phyloP scores from a whole-genome alignment of 495 filamentous ascomycete genomes.

The Podospora pseudoanserina region DNA sequence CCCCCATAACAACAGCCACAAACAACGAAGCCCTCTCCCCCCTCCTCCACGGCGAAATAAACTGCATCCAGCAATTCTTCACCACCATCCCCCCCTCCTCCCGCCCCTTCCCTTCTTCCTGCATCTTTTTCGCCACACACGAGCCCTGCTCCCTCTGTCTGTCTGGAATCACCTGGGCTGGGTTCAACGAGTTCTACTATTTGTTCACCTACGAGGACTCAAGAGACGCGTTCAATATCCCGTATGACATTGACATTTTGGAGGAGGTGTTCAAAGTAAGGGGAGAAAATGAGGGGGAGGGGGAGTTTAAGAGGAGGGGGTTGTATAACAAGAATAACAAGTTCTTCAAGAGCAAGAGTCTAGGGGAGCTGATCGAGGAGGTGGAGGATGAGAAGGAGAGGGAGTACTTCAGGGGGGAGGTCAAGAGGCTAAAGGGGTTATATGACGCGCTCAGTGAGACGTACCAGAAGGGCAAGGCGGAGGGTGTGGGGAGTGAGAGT shows the following conservation, averaged over 20 bases:
- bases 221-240: constrained; percentile 39
- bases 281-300: constrained; percentile 21
- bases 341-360: constrained; percentile 40
- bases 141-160: constrained; percentile 43
- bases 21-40: constrained; percentile 41
- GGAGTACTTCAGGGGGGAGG: constrained; percentile 25
- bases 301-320: constrained; percentile 24
- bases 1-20: constrained; percentile 33
- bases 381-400: constrained; percentile 20
- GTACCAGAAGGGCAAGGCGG: constrained; percentile 36
- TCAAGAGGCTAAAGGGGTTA: constrained; percentile 34
- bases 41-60: constrained; percentile 42
- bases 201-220: constrained; percentile 45
- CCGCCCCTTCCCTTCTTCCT: constrained; percentile 32
- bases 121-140: constrained; percentile 43
- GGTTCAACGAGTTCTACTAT: constrained; percentile 44
- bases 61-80: constrained; percentile 45
- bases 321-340: constrained; percentile 41
- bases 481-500: constrained; percentile 35
- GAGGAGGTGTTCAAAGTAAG: constrained; percentile 40
- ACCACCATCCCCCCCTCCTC: constrained; percentile 14
- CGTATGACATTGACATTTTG: constrained; percentile 42
- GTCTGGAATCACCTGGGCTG: constrained; percentile 42
- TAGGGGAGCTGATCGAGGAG: constrained; percentile 32
- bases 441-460: constrained; percentile 36